Evolutionary conservation across 345 rosid genomes (phyloP), one percentile per base, ranked within the genome.

Genomic region (Eucalyptus albens): DNA sequence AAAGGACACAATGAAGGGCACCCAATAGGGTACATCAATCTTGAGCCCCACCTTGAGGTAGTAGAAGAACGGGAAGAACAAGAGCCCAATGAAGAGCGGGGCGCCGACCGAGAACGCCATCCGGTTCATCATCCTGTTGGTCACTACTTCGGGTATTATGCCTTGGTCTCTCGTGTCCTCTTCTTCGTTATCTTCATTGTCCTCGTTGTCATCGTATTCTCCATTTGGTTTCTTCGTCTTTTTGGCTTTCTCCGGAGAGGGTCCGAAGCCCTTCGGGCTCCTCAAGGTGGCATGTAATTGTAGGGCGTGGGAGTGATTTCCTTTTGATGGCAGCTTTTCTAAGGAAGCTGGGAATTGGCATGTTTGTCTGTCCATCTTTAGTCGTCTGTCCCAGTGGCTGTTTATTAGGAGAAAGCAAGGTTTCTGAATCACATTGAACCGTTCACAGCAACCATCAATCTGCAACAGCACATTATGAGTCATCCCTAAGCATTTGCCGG

Each of bases 21-120:
- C 95, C 99, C 99, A 97, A 3, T 93, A 91, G 1, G 99, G 99
- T 4, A 97, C 95, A 92, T 97, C 98, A 50, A 97, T 89, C 92
- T 97, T 97, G 90, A 95, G 85, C 15, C 91, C 97, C 37, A 95
- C 98, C 89, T 96, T 97, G 90, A 97, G 96, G 90, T 97, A 95
- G 95, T 96, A 96, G 88, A 97, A 97, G 89, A 97, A 93, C 3
- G 99, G 99, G 91, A 97, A 96, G 94, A 97, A 97, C 91, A 94
- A 59, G 29, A 97, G 91, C 89, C 99, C 99, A 24, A 92, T 42
- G 87, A 95, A 92, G 91, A 97, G 88, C 50, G 99, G 99, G 89
- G 93, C 88, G 33, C 99, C 99, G 40, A 96, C 98, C 2, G 99
- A 90, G 60, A 96, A 91, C 12, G 94, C 97, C 98, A 97, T 95